phyloP scores from a whole-genome alignment of 2,329 filamentous ascomycete species.

The Penicillium sclerotigenum region DNA sequence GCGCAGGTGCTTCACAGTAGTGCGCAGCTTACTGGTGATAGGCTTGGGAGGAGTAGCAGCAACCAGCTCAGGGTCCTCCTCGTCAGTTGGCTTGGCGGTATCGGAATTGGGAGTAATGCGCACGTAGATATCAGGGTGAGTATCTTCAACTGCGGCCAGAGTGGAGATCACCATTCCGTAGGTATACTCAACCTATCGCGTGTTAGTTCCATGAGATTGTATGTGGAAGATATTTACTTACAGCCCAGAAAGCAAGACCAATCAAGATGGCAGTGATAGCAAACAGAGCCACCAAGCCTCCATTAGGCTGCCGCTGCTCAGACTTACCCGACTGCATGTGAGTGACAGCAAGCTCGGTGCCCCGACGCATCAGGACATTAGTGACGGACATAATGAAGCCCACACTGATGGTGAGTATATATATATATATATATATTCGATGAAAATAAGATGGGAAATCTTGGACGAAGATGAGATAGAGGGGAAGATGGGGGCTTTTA shows the following conservation, averaged over 20 bases:
- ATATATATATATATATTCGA: background rate
- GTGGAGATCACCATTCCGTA: slow-evolving; percentile 59
- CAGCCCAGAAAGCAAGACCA: slow-evolving; percentile 23
- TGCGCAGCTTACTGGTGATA: slow-evolving; percentile 60
- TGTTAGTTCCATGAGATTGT: background rate
- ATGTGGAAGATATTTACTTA: slow-evolving; percentile 21
- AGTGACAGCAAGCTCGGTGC: slow-evolving; percentile 32
- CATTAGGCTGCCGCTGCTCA: slow-evolving; percentile 20
- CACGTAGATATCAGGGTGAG: slow-evolving; percentile 52
- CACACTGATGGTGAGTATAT: background rate
- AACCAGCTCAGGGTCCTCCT: slow-evolving; percentile 44
- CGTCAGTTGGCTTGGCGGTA: slow-evolving; percentile 29
- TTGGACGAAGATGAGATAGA: background rate
- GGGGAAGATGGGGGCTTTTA: slow-evolving; percentile 3
- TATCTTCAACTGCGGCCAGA: slow-evolving; percentile 63
- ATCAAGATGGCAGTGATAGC: slow-evolving; percentile 28
- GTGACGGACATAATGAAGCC: slow-evolving; percentile 26
- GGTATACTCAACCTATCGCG: slow-evolving; percentile 54
- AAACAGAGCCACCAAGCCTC: slow-evolving; percentile 28
- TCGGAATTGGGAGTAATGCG: slow-evolving; percentile 46
- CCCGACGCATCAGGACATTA: slow-evolving; percentile 36
- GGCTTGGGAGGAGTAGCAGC: slow-evolving; percentile 53
- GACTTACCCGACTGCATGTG: slow-evolving; percentile 23
- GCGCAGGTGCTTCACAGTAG: slow-evolving; percentile 59
- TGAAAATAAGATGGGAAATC: background rate